Base-by-base conservation (phyloP, 495 filamentous ascomycete species). In the Amorphotheca resinae region DNA sequence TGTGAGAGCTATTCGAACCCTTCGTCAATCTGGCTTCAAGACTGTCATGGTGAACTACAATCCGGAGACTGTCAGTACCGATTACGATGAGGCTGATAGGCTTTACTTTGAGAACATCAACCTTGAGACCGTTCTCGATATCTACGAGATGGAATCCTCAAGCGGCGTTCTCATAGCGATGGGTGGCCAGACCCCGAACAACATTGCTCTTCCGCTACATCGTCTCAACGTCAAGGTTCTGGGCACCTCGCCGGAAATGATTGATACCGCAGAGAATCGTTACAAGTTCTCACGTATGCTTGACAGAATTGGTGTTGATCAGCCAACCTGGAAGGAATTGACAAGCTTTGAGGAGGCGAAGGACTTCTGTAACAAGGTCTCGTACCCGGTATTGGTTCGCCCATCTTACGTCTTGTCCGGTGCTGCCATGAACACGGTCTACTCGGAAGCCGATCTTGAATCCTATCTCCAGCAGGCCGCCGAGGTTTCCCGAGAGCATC, bases 21-120 rank as follows among this genome's bases (percentile, higher is more conserved):
- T 98, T 21, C 79, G 91, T 26, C 80, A 88, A 48, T 73, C 80
- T 52, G 83, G 84, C 22, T 74, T 81, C 71, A 95, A 95, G 72
- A 96, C 91, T 1, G 83, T 98, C 59, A 98, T 98, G 91, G 84
- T 96, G 22, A 98, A 96, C 56, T 87, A 83, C 60, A 95, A 95
- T 57, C 88, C 89, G 0, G 88, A 96, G 63, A 95, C 91, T 16
- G 86, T 96, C 25, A 80, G 73, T 59, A 95, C 91, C 1, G 91
- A 98, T 60, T 95, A 93, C 57, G 91, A 98, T 44, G 91, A 98
- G 57, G 91, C 91, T 1, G 91, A 98, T 55, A 76, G 77, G 20
- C 69, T 98, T 17, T 98, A 95, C 62, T 98, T 98, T 51, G 91
- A 98, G 65, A 95, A 93, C 59, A 95, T 96, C 64, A 93, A 81